phyloP scores from a whole-genome alignment of 2,329 filamentous ascomycete genomes.

The Madurella fahalii region DNA sequence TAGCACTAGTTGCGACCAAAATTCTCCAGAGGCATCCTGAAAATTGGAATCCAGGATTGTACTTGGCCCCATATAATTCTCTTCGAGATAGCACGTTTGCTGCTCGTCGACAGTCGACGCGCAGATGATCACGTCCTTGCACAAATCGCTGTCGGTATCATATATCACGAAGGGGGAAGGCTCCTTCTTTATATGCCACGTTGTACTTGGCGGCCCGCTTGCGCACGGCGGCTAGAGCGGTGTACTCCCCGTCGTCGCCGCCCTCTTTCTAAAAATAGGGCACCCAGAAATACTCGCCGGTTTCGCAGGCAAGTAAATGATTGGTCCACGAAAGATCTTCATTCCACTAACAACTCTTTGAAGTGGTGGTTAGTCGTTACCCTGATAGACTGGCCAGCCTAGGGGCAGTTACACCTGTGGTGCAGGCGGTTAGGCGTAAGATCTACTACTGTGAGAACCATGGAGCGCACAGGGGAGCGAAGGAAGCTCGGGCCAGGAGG shows the following conservation, averaged over 20 bases:
- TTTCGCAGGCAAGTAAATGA: too few species aligned
- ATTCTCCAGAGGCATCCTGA: constrained; percentile 4
- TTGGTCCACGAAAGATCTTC: too few species aligned
- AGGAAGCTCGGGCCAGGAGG: too few species aligned
- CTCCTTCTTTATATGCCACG: constrained; percentile 7
- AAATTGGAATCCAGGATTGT: constrained; percentile 6
- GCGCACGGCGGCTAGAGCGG: constrained; percentile 1
- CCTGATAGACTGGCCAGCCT: too few species aligned
- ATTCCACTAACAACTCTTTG: too few species aligned
- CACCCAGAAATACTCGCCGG: too few species aligned
- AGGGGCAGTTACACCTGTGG: too few species aligned
- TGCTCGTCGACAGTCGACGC: constrained; percentile 11
- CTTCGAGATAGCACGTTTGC: constrained; percentile 1
- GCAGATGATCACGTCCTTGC: constrained; percentile 11
- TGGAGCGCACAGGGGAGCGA: too few species aligned
- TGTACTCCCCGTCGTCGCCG: not conserved
- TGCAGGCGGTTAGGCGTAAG: too few species aligned
- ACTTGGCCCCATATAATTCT: constrained; percentile 8
- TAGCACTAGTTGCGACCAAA: constrained; percentile 8
- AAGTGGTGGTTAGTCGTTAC: too few species aligned
- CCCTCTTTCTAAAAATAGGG: too few species aligned
- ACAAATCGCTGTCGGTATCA: constrained; percentile 6
- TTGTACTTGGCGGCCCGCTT: constrained; percentile 3
- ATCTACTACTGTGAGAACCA: not conserved
- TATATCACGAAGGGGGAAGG: constrained; percentile 2